A percentile compares a stretch with the other conserved stretches of the same genome.
Conservation (phyloP, 306 rosid species). For the Trifolium pratense region DNA sequence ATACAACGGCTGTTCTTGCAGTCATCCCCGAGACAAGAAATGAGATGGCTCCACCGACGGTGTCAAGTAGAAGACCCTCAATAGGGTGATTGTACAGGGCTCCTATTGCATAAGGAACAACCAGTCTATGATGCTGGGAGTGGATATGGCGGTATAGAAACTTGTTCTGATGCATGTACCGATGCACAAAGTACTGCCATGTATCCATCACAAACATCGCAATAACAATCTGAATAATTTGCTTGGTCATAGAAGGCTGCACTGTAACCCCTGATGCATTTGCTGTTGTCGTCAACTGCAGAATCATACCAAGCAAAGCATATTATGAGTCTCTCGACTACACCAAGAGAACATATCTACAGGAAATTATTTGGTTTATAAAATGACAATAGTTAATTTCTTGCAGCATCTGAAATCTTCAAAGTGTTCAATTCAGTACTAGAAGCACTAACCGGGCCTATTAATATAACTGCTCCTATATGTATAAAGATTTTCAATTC, state of each 20-base stretch:
- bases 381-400: neutral
- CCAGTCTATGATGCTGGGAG: slow-evolving; percentile 80
- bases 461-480: slow-evolving; percentile 4
- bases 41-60: slow-evolving; percentile 82
- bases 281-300: slow-evolving; percentile 62
- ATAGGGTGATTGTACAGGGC: slow-evolving; percentile 91
- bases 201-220: slow-evolving; percentile 91
- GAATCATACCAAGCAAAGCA: slow-evolving; percentile 31
- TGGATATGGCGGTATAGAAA: slow-evolving; percentile 82
- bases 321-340: slow-evolving; percentile 30
- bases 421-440: slow-evolving; percentile 14
- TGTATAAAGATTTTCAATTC: slow-evolving; percentile 5
- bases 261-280: slow-evolving; percentile 50
- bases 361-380: slow-evolving; percentile 17
- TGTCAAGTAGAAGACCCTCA: slow-evolving; percentile 89
- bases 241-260: slow-evolving; percentile 64
- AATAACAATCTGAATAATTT: slow-evolving; percentile 63
- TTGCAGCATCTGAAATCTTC: neutral
- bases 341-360: neutral
- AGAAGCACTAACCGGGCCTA: neutral
- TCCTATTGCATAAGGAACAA: slow-evolving; percentile 89
- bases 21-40: slow-evolving; percentile 82
- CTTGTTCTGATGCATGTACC: slow-evolving; percentile 93
- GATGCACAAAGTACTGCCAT: slow-evolving; percentile 93
- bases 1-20: slow-evolving; percentile 73